Conservation (phyloP, 768 basidiomycete genomes). For the Podaxis pistillaris region DNA sequence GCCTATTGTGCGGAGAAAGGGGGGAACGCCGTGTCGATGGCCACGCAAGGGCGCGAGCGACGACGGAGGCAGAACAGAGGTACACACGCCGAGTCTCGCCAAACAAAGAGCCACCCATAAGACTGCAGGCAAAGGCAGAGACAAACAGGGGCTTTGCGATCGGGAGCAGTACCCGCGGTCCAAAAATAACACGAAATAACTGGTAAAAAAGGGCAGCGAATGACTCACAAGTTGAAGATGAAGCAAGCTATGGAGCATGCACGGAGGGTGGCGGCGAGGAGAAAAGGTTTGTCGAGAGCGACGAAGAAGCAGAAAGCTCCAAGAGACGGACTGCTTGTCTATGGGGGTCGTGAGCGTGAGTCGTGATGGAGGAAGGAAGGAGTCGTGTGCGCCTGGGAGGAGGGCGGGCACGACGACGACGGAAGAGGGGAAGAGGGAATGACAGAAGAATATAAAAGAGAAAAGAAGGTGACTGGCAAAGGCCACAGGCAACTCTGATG, state of each 20-base stretch:
- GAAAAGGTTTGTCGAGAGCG: constrained; percentile 18
- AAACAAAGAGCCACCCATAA: constrained; percentile 4
- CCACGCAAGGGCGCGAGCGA: neutral
- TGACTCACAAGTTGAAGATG: constrained; percentile 9
- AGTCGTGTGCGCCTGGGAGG: constrained; percentile 30
- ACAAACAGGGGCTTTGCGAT: constrained; percentile 10
- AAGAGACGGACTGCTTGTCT: constrained; percentile 23
- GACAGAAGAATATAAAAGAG: constrained; percentile 27
- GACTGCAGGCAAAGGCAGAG: neutral
- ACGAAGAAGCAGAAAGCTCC: constrained; percentile 6
- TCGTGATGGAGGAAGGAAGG: constrained; percentile 33
- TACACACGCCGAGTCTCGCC: neutral
- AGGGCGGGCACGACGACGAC: constrained; percentile 40
- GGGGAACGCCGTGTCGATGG: constrained; percentile 5
- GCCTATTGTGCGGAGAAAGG: constrained; percentile 20
- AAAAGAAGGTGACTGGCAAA: constrained; percentile 22
- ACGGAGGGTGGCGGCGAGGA: neutral
- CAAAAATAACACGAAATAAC: constrained; percentile 5
- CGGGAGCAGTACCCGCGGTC: neutral
- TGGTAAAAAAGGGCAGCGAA: neutral
- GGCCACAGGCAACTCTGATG: constrained; percentile 24
- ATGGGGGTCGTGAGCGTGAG: constrained; percentile 40
- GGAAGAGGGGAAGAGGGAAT: constrained; percentile 29
- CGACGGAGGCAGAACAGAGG: neutral
- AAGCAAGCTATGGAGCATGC: constrained; percentile 8